Conservation (phyloP, 2,329 filamentous ascomycete genomes). For the Diatrype stigma region DNA sequence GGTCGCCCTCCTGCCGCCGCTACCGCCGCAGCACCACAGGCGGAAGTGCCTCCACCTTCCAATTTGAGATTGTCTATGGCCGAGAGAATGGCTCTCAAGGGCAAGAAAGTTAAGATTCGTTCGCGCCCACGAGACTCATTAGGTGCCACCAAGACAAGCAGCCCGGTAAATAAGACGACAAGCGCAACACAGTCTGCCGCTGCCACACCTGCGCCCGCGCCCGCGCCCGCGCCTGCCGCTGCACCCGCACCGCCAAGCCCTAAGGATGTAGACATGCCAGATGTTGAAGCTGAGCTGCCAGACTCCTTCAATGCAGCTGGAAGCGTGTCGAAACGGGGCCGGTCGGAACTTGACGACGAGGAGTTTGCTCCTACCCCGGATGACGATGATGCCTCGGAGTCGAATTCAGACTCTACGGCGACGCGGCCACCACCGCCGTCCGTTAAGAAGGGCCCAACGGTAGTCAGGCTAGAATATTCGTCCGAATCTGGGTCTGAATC, state of each 20-base stretch:
- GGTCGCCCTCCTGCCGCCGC: slow-evolving; percentile 30
- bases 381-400: slow-evolving; percentile 3
- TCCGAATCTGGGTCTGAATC: slow-evolving; percentile 14
- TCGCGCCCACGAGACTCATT: slow-evolving; percentile 9
- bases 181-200: not conserved
- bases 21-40: slow-evolving; percentile 5
- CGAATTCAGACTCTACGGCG: slow-evolving; percentile 12
- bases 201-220: not conserved
- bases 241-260: slow-evolving; percentile 4
- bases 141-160: slow-evolving; percentile 4
- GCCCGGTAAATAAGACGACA: not conserved
- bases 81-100: slow-evolving; percentile 51
- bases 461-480: slow-evolving; percentile 17
- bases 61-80: slow-evolving; percentile 45
- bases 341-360: slow-evolving; percentile 17
- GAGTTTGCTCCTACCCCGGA: slow-evolving; percentile 17
- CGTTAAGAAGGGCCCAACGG: slow-evolving; percentile 15
- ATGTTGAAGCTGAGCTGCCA: slow-evolving; percentile 1
- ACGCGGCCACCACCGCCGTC: slow-evolving; percentile 5
- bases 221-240: not conserved
- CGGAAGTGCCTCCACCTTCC: slow-evolving; percentile 9
- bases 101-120: slow-evolving; percentile 51
- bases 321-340: slow-evolving; percentile 11
- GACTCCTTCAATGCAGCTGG: too few relatives aligned
- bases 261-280: not conserved